These are phyloP conservation scores for Mycena amicta DNA, from an alignment of 768 basidiomycete genomes.

Conservation along the genomic window DNA sequence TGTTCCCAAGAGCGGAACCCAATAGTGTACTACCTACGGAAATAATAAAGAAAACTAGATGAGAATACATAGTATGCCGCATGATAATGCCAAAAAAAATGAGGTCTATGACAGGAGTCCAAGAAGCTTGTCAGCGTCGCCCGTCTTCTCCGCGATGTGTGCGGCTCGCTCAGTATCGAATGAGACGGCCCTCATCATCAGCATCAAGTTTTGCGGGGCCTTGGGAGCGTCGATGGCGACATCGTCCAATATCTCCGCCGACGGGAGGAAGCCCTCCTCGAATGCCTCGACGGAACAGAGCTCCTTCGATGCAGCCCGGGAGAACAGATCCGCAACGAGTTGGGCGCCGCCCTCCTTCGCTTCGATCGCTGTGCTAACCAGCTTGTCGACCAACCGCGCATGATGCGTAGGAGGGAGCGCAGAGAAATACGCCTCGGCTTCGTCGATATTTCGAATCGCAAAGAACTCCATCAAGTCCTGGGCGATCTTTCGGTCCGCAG, in stretches of 20 bases:
- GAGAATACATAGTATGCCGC: too few relatives aligned
- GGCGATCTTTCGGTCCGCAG: conserved; percentile 73
- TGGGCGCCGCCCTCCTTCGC: conserved; percentile 80
- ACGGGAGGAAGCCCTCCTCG: conserved; percentile 71
- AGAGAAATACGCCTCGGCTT: conserved; percentile 86
- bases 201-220: conserved; percentile 75
- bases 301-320: conserved; percentile 58
- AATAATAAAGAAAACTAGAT: too few relatives aligned
- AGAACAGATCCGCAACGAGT: conserved; percentile 78
- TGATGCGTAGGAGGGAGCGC: conserved; percentile 69
- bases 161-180: conserved; percentile 62
- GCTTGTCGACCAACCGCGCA: conserved; percentile 67
- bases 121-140: conserved; percentile 62
- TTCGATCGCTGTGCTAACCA: conserved; percentile 76
- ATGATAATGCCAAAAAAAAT: conserved; percentile 6
- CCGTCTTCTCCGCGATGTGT: conserved; percentile 62
- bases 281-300: conserved; percentile 62
- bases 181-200: conserved; percentile 70
- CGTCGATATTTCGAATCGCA: conserved; percentile 78
- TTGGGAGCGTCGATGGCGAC: conserved; percentile 89
- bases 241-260: conserved; percentile 83
- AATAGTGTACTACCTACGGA: too few relatives aligned
- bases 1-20: conserved; percentile 41
- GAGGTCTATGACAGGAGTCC: conserved; percentile 55
- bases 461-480: conserved; percentile 89